Evolutionary conservation across 139 green algal species (phyloP), one percentile per base, ranked within the genome.

Genomic region (Haematococcus lacustris): DNA sequence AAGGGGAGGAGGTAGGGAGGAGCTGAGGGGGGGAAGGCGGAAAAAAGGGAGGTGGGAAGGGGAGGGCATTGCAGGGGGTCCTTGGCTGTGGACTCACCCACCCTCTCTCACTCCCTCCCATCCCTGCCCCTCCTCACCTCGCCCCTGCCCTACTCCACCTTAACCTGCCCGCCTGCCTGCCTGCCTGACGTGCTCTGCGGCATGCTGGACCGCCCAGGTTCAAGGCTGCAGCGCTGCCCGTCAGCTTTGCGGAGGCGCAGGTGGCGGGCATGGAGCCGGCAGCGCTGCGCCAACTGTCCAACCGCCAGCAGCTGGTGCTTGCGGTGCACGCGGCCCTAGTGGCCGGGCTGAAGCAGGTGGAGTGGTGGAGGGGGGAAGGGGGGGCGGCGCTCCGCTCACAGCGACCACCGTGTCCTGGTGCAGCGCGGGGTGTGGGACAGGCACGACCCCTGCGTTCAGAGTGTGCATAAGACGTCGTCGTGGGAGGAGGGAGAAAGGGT

Each of bases 311-410:
- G 41, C 73, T 88, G 25, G 43, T 50, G 34, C 71, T 84, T 28
- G 51, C 77, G 28, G 77, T 83, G 28, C 76, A 80, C 51, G 83
- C 68, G 2, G 71, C 74, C 21, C 71, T 78, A 43, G 74, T 87
- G 26, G 79, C 82, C 2, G 70, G 67, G 33, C 69, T 87, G 53
- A 35, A 68, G 41, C 74, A 73, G 39, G 35, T 82, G 69, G 28
- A 50, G 47, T 13, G 40, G 40, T 53, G n/a, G 53, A 17, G n/a
- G 53, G 13, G 13, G 53, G 53, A 4, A 7, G 17, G 53, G n/a
- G n/a, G n/a, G n/a, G n/a, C n/a, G n/a, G n/a, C 43, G 9, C 43
- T 53, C 17, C 43, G 17, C 9, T 17, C 43, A 53, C 43, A 53
- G n/a, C n/a, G n/a, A n/a, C n/a, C n/a, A n/a, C n/a, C n/a, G n/a